These are phyloP conservation scores for Forsythia viridissima DNA, from an alignment of 257 asterid genomes.

Conservation along the genomic window DNA sequence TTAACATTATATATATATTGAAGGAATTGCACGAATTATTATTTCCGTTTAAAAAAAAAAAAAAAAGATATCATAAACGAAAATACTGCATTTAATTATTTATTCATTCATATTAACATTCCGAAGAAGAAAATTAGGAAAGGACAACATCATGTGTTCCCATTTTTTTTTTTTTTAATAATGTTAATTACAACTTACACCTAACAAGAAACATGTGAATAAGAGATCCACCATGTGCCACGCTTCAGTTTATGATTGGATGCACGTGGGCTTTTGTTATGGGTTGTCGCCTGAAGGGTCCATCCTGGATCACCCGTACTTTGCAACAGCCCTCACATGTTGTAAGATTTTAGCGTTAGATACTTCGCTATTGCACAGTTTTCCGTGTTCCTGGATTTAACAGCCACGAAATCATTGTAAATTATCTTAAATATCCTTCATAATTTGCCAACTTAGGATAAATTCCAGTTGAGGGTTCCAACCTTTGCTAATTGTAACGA, in stretches of 20 bases:
- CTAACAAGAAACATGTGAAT: neutral
- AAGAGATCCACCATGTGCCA: neutral
- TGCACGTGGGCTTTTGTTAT: neutral
- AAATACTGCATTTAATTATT: no score
- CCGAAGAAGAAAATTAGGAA: neutral
- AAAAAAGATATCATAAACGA: no score
- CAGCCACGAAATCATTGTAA: slow-evolving; percentile 31
- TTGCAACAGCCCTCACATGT: slow-evolving; percentile 47
- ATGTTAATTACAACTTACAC: neutral
- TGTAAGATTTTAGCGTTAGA: slow-evolving; percentile 2
- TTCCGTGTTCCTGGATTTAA: slow-evolving; percentile 16
- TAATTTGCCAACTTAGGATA: neutral
- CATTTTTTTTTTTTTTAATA: neutral
- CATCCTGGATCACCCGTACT: slow-evolving; percentile 18
- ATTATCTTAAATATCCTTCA: neutral
- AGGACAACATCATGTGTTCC: neutral
- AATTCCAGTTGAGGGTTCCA: no score
- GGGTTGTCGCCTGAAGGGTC: slow-evolving; percentile 47
- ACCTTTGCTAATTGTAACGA: no score
- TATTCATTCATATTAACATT: neutral
- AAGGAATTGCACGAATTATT: no score
- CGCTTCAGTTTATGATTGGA: neutral
- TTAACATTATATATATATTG: neutral
- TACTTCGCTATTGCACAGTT: neutral
- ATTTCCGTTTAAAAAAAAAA: neutral